Base-by-base conservation (phyloP, 169 alveolate genomes). In the Miamiensis avidus region DNA sequence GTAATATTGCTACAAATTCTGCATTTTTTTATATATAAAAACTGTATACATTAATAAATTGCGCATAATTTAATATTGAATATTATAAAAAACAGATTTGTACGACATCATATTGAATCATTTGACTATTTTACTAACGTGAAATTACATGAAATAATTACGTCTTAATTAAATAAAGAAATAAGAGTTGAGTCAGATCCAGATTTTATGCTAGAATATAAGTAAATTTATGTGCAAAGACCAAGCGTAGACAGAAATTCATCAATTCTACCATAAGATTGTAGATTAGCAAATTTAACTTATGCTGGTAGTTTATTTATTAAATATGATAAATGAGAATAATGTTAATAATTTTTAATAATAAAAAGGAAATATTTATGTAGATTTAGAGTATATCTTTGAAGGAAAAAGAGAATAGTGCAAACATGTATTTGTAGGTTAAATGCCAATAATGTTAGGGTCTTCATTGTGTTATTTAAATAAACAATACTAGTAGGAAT, bases 381-480 rank as follows among this genome's bases (percentile, higher is more conserved):
- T 49, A 29, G 99, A 98, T 88, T 96, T 98, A 49, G 99, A 97
- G 87, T 99, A 98, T 93, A 94, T 96, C 76, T 94, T 97, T 74
- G 99, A 99, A 25, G 89, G 89, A 32, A 97, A 89, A 78, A 98
- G 98, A 30, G 91, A 91, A 25, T 92, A 96, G 27, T 90, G 95
- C 82, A 95, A 96, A 75, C 95, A 95, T 34, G 98, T 98, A 28
- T 98, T 95, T 65, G 98, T 99, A 73, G 99, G 99, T 27, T 83
- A 97, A 82, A 89, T 99, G 89, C 99, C 99, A 0, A 99, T 99
- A 34, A 99, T 99, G 99, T 93, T 99, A 83, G 97, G 99, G 26
- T 34, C 95, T 99, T 89, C 89, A 11, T 11, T 49, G 69, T 49
- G 69, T 20, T 49, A 49, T 49, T 49, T 49, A 49, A 49, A 49